Base-by-base conservation (phyloP, 108 stramenopile species). In the Cyclotella atomus region DNA sequence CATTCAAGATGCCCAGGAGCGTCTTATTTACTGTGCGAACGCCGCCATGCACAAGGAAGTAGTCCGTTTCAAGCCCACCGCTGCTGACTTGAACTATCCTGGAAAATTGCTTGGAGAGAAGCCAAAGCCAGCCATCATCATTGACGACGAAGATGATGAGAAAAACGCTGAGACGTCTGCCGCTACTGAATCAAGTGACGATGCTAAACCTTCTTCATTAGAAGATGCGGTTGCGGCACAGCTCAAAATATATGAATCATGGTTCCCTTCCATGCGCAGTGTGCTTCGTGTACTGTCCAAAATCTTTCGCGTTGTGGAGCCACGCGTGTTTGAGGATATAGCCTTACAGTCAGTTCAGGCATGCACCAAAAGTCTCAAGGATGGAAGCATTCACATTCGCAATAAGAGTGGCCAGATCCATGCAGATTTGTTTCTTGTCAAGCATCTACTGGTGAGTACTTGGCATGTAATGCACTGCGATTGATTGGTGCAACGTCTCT, bases 231-330 rank as follows among this genome's bases (percentile, higher is more conserved):
- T 91, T 2, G 71, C 89, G 38, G 85, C 83, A 46, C 90, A 91
- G 44, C 66, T 91, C 41, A 83, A 87, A 59, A 84, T 92, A 0
- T 96, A 93, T 62, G 90, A 93, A 63, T 84, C 87, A 3, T 97
- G 97, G 97, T 97, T 92, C 71, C 97, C 95, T 43, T 95, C 97
- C 17, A 88, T 97, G 84, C 85, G 93, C 16, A 89, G 84, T 70
- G 93, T 94, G 4, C 68, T 97, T 62, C 76, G 77, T 25, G 85
- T 97, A 68, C 76, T 97, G 29, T 92, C 92, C 68, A 94, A 96
- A 60, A 90, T 97, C 33, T 97, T 95, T 72, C 88, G 93, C 33
- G 95, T 95, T 0, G 95, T 97, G n/a, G 95, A 93, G 71, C 87
- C 91, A 0, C 83, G 80, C 1, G 97, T 97, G 12, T 97, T 97